Evolutionary conservation across 164 flowering plant genomes (phyloP), one percentile per base, ranked within the genome.

Genomic region (Kalanchoe fedtschenkoi): DNA sequence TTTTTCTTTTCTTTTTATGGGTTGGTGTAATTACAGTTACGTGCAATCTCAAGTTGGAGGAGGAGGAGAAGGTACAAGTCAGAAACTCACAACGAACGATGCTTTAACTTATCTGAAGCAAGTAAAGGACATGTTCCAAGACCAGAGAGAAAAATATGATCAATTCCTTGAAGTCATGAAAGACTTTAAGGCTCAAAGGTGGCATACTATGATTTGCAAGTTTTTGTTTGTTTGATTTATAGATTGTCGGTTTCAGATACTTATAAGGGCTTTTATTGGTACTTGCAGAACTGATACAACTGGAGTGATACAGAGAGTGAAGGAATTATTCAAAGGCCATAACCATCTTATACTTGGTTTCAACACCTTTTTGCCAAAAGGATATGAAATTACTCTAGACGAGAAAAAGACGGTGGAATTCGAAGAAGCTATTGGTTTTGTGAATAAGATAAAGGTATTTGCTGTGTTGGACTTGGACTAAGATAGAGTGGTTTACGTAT

Each of bases 141-240:
- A 85, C 62, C 86, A 85, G 63, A 76, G 70, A 66, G 91, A 83
- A 53, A 85, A 83, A 64, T 89, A 87, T 74, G 96, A 89, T 58
- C 81, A 67, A 71, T 89, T 89, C 65, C 89, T 89, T 61, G 96
- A 89, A 70, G 91, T 89, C 68, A 87, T 89, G 96, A 89, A 89
- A 67, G 91, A 89, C 70, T 89, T 89, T 70, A 87, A 89, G 80
- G 89, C 89, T 55, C 88, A 83, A 65, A 82, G 91, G 96, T 83
- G 64, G 7, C 17, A 34, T 58, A 11, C 6, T 59, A 29, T 26
- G 6, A 33, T 34, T 14, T 28, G 29, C 34, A 24, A 29, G n/a
- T 1, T 19, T 60, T 42, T 19, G 38, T 17, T 30, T 62, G 26
- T 4, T 55, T 1, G 24, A 24, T 2, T 37, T 7, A 4, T 6